phyloP scores from a whole-genome alignment of 176 grass and related monocot species.

The Triticum aestivum region IWGSC_CS_RefSeq_v2.1 NC_057811.1:452710107-452710606 shows the following conservation, averaged over 20 bases:
- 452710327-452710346: neutral
- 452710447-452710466: constrained; percentile 61
- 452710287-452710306: neutral
- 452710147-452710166: constrained; percentile 93
- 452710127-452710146: constrained; percentile 98
- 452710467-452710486: constrained; percentile 80
- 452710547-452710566: constrained; percentile 57
- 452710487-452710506: constrained; percentile 74
- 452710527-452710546: constrained; percentile 64
- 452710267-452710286: neutral
- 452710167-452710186: constrained; percentile 64
- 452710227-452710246: neutral
- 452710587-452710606: neutral
- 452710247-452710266: neutral
- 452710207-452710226: constrained; percentile 37
- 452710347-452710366: neutral
- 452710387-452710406: neutral
- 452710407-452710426: constrained; percentile 22
- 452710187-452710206: constrained; percentile 65
- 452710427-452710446: constrained; percentile 46
- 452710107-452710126: constrained; percentile 67
- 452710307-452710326: neutral
- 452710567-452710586: neutral
- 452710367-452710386: neutral
- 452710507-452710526: constrained; percentile 91